Evolutionary conservation across 768 basidiomycete genomes (phyloP).

Genomic region (Termitomyces sp.): DNA sequence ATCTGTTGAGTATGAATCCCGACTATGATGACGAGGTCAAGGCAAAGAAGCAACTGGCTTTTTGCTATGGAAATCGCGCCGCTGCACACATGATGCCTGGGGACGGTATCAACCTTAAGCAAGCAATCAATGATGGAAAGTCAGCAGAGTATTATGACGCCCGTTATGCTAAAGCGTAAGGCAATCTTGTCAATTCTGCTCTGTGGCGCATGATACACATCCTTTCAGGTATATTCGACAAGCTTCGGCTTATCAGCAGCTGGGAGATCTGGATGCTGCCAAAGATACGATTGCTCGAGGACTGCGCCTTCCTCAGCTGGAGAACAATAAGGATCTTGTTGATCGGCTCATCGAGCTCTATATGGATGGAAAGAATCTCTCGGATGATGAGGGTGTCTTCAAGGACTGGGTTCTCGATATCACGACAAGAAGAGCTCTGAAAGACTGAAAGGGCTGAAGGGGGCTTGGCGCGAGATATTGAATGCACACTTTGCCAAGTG

Average conservation of each 20-base stretch:
- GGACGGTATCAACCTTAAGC: constrained; percentile 18
- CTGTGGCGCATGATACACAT: not conserved
- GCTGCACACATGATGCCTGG: constrained; percentile 27
- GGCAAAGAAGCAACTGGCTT: constrained; percentile 21
- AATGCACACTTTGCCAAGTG: constrained; percentile 16
- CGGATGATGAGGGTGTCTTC: constrained; percentile 19
- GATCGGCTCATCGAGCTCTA: constrained; percentile 21
- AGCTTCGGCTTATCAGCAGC: constrained; percentile 22
- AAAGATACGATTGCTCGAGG: constrained; percentile 22
- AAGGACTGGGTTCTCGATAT: constrained; percentile 20
- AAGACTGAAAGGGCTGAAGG: not conserved
- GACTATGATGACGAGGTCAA: constrained; percentile 19
- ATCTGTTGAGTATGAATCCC: constrained; percentile 23
- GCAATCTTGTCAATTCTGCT: not conserved
- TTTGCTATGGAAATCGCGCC: constrained; percentile 30
- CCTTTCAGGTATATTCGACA: constrained; percentile 26
- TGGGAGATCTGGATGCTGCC: constrained; percentile 20
- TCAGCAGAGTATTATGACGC: constrained; percentile 21
- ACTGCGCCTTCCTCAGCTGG: constrained; percentile 21
- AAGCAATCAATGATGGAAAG: constrained; percentile 30
- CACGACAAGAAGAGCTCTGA: constrained; percentile 9
- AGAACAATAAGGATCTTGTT: constrained; percentile 20
- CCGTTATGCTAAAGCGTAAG: constrained; percentile 29
- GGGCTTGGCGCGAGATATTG: constrained; percentile 4
- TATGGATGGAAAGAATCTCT: constrained; percentile 20